Evolutionary conservation across 768 basidiomycete species (phyloP).

Genomic region (Sutorius australiensis): DNA sequence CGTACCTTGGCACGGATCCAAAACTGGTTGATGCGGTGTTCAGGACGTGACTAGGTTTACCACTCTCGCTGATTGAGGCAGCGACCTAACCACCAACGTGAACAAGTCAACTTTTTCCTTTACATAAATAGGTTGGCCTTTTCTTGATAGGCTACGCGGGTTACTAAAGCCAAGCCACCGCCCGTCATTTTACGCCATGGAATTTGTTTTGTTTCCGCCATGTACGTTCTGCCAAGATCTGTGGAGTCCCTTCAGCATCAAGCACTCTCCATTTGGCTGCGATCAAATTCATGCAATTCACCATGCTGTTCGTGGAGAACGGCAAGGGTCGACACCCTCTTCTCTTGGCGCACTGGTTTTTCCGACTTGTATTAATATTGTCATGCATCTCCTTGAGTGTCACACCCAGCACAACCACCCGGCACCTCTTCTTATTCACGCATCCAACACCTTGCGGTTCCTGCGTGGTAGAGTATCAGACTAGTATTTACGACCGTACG

Average conservation of each 20-base stretch:
- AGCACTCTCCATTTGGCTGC: not conserved
- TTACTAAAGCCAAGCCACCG: not conserved
- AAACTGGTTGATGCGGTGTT: too few species aligned
- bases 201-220: slow-evolving; percentile 1
- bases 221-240: not conserved
- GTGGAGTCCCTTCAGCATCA: not conserved
- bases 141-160: not conserved
- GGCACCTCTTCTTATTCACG: not conserved
- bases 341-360: slow-evolving; percentile 18
- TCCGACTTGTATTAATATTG: too few species aligned
- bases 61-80: too few species aligned
- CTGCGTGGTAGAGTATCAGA: not conserved
- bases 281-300: not conserved
- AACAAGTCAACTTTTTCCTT: not conserved
- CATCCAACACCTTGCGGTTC: slow-evolving; percentile 1
- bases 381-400: slow-evolving; percentile 7
- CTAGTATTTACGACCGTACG: not conserved
- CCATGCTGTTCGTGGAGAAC: not conserved
- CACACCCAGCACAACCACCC: not conserved
- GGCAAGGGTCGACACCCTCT: not conserved
- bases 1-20: too few species aligned
- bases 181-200: not conserved
- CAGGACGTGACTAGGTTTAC: too few species aligned
- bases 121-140: not conserved
- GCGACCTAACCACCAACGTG: too few species aligned